phyloP scores from a whole-genome alignment of 2,329 filamentous ascomycete species.

The Venturia carpophila region DNA sequence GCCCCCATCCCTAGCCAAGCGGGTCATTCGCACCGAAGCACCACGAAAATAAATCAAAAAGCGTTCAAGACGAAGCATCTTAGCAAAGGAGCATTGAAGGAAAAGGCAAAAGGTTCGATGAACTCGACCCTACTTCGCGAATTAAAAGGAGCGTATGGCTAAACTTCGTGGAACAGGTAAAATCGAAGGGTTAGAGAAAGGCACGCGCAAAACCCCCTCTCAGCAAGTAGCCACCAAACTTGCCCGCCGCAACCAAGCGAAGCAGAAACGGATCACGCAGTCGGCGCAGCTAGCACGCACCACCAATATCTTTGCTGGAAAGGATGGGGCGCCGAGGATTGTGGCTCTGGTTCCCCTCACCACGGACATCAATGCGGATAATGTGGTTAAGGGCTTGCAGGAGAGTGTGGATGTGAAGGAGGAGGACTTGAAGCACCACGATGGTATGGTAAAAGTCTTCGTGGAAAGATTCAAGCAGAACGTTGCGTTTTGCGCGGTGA shows the following conservation, averaged over 20 bases:
- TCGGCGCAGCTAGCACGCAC: conserved; percentile 74
- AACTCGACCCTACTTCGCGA: background rate
- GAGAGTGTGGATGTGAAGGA: conserved; percentile 69
- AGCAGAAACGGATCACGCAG: conserved; percentile 79
- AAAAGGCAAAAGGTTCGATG: conserved; percentile 68
- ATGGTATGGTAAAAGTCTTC: conserved; percentile 53
- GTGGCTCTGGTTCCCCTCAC: conserved; percentile 84
- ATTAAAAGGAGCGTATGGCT: background rate
- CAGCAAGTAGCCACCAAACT: conserved; percentile 98
- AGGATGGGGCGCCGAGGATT: conserved; percentile 77
- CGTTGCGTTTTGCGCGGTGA: conserved; percentile 71
- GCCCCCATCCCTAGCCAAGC: conserved; percentile 50
- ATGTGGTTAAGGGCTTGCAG: conserved; percentile 64
- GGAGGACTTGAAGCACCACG: background rate
- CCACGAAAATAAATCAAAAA: conserved; percentile 84
- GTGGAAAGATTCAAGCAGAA: conserved; percentile 94
- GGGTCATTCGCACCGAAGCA: conserved; percentile 80
- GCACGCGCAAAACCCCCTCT: conserved; percentile 76
- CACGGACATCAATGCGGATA: conserved; percentile 57
- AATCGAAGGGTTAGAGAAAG: conserved; percentile 61
- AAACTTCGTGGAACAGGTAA: conserved; percentile 52
- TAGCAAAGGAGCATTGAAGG: conserved; percentile 78
- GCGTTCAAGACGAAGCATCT: conserved; percentile 87
- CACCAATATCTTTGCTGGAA: conserved; percentile 73
- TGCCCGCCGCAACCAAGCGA: conserved; percentile 88